Conservation (phyloP, 306 rosid genomes). For the Amphicarpaea edgeworthii region DNA sequence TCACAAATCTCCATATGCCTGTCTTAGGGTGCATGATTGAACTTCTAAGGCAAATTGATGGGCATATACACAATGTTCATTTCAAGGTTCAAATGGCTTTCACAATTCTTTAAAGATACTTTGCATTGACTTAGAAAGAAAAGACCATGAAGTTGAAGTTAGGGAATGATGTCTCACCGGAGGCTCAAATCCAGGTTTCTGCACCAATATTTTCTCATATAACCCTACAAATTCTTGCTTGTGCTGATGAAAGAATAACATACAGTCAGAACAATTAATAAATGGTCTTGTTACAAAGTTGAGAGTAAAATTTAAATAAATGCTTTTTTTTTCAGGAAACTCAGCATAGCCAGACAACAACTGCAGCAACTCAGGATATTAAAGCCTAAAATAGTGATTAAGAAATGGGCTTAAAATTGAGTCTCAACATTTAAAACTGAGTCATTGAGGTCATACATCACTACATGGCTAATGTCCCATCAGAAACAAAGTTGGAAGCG, state of each 20-base stretch:
- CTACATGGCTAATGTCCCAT: not conserved
- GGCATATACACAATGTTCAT: not conserved
- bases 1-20: constrained; percentile 30
- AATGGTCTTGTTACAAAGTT: constrained; percentile 23
- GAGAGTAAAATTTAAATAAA: constrained; percentile 8
- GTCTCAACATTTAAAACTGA: constrained; percentile 31
- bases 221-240: constrained; percentile 63
- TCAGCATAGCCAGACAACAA: constrained; percentile 29
- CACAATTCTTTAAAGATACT: constrained; percentile 18
- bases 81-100: constrained; percentile 17
- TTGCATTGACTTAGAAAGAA: not conserved
- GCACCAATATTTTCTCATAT: constrained; percentile 63
- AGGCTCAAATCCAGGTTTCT: constrained; percentile 69
- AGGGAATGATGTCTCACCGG: constrained; percentile 66
- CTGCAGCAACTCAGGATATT: not conserved
- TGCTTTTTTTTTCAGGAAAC: not conserved
- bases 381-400: constrained; percentile 8
- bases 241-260: constrained; percentile 59
- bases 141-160: constrained; percentile 22
- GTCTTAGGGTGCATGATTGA: constrained; percentile 8
- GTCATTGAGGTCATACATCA: constrained; percentile 16
- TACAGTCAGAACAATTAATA: constrained; percentile 30
- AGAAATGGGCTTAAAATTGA: constrained; percentile 19
- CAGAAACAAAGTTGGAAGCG: not conserved
- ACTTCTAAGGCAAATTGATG: constrained; percentile 15